Conservation (phyloP, 2,329 filamentous ascomycete genomes). For the Metarhizium album region DNA sequence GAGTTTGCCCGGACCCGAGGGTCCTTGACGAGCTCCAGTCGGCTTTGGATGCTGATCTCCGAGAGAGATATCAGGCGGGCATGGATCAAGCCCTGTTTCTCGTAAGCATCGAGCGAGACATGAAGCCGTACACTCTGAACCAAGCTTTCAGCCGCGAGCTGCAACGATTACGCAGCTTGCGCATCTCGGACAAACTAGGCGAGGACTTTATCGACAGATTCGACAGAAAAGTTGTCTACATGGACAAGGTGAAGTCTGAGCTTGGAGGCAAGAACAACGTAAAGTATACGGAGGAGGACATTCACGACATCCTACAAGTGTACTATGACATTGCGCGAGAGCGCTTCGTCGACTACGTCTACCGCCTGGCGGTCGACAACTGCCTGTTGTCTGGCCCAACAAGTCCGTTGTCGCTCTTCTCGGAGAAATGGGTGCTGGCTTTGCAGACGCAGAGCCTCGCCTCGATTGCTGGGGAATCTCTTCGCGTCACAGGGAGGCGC, state of each 20-base stretch:
- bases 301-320: slow-evolving; percentile 48
- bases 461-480: slow-evolving; percentile 1
- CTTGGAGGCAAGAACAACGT: too few species aligned
- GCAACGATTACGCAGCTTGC: slow-evolving; percentile 13
- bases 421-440: slow-evolving; percentile 2
- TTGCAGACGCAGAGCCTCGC: neutral
- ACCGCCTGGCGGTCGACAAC: slow-evolving; percentile 34
- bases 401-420: slow-evolving; percentile 3
- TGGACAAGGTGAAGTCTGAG: too few species aligned
- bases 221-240: too few species aligned
- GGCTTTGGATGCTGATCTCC: slow-evolving; percentile 35
- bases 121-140: slow-evolving; percentile 38
- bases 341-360: slow-evolving; percentile 53
- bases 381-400: slow-evolving; percentile 2
- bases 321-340: slow-evolving; percentile 53
- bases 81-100: slow-evolving; percentile 40
- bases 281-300: slow-evolving; percentile 36
- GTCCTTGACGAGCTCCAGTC: slow-evolving; percentile 32
- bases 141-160: slow-evolving; percentile 37
- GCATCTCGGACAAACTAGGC: neutral
- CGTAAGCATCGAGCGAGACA: slow-evolving; percentile 36
- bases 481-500: neutral
- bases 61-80: slow-evolving; percentile 33
- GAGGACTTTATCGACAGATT: too few species aligned
- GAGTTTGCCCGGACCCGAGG: slow-evolving; percentile 30